Base-by-base conservation (phyloP, 495 filamentous ascomycete species). In the Lichenothelia convexa region DNA sequence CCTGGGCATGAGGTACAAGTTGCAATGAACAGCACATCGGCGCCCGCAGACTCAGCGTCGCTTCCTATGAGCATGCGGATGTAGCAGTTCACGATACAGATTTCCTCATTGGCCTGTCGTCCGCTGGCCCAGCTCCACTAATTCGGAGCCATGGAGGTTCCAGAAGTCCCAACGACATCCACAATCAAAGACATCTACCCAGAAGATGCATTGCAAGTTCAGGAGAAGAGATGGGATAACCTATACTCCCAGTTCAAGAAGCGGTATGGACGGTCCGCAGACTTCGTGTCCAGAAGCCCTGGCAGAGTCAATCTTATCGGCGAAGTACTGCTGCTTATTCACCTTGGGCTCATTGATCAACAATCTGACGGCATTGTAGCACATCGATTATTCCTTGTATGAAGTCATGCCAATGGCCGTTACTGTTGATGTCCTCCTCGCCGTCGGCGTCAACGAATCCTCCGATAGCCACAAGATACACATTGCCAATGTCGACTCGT, bases 331-430 rank as follows among this genome's bases (percentile, higher is more conserved):
- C n/a, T n/a, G n/a, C n/a, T n/a, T n/a, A n/a, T n/a, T n/a, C n/a
- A n/a, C n/a, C n/a, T n/a, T n/a, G 43, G 29, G 34, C 18, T 40
- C 32, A 11, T n/a, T 18, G 19, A 29, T 5, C 20, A 17, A 19
- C 9, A 9, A 3, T 18, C 24, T 11, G n/a, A 30, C 7, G 8
- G 1, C n/a, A 4, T 18, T 36, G 7, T 35, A 56, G 64, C 89
- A 97, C 60, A 94, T 97, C 50, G 89, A 97, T 64, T 97, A 97
- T 58, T 91, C 82, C 15, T 72, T 95, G 23, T 97, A 94, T 62
- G 74, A 87, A 51, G 87, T 94, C 32, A 65, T 97, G 13, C 89
- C 89, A 35, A 95, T 93, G 70, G 89, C 86, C 37, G 79, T 94
- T 44, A 83, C 75, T 13, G 80, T 82, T 33, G 89, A 97, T 54